Base-by-base conservation (phyloP, 1,284 basidiomycete genomes). In the Pisolithus thermaeus region DNA sequence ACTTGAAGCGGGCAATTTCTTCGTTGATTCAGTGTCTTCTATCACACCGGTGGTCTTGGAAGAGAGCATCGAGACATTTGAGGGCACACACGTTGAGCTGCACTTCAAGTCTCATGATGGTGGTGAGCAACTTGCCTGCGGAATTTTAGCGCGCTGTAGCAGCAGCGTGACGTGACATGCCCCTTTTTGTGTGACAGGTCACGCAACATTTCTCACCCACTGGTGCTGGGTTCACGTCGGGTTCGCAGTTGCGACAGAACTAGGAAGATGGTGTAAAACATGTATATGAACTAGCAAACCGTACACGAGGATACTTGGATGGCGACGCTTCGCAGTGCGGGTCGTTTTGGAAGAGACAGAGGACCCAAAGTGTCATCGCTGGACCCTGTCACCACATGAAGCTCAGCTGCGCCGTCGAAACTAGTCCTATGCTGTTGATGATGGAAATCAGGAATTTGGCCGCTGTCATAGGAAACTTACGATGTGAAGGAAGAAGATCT, bases 121-220 rank as follows among this genome's bases (percentile, higher is more conserved):
- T 32, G 25, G 43, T 47, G 35, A 52, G 47, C 40, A 20, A 52
- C 51, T 52, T 16, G 46, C 51, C 51, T 46, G 27, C 12, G 32
- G 12, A 12, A 35, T 35, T 35, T 35, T 14, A 5, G 12, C 45
- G 6, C 4, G 8, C 37, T 37, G 23, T 46, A 22, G n/a, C 41
- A 18, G 12, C 12, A 25, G 20, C 25, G 50, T 47, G 50, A 51
- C 39, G 50, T 47, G 45, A 42, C 45, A 22, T 18, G 20, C 39
- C 50, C 50, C 50, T 46, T 46, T 51, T 40, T 51, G 7, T 20
- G 20, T 42, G 39, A 47, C 50, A 47, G 30, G 39, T 47, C 23
- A 37, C 50, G 22, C 30, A 23, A 35, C 18, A 16, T 35, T 20
- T 35, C 32, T 35, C 32, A 30, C 30, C 30, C 30, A 20, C 32